Conservation (phyloP, 495 filamentous ascomycete genomes). For the Penicillium waksmanii region DNA sequence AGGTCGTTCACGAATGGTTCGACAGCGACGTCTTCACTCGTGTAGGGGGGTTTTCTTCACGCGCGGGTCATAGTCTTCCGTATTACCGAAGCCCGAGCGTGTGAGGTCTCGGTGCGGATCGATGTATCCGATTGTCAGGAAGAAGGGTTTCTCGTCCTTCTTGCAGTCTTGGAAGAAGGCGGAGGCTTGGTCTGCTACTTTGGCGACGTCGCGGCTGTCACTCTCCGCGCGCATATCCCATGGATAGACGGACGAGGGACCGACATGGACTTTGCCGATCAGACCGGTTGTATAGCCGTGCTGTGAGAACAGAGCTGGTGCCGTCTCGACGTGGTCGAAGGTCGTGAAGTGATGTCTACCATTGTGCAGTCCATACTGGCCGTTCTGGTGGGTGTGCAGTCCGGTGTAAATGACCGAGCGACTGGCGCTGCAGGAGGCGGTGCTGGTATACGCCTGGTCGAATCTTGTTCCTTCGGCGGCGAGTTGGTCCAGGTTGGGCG, state of each 20-base stretch:
- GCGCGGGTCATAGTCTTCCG: constrained; percentile 22
- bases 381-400: constrained; percentile 51
- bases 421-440: constrained; percentile 50
- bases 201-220: constrained; percentile 35
- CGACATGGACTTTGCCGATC: constrained; percentile 53
- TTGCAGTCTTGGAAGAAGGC: constrained; percentile 40
- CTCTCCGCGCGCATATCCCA: constrained; percentile 46
- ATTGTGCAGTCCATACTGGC: constrained; percentile 46
- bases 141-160: constrained; percentile 35
- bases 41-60: constrained; percentile 18
- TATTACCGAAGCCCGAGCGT: constrained; percentile 47
- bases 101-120: constrained; percentile 50
- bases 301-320: constrained; percentile 37
- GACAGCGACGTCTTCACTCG: constrained; percentile 35
- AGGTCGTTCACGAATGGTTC: constrained; percentile 41
- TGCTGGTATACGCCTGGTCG: constrained; percentile 46
- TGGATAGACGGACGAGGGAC: constrained; percentile 40
- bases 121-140: constrained; percentile 47
- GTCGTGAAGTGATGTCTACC: constrained; percentile 45
- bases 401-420: constrained; percentile 50
- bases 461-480: constrained; percentile 41
- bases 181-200: constrained; percentile 37
- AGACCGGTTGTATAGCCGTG: constrained; percentile 46
- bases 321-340: constrained; percentile 44
- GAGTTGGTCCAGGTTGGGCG: constrained; percentile 45